Conservation (phyloP, 345 rosid genomes). For the Pugionium dolabratum region DNA sequence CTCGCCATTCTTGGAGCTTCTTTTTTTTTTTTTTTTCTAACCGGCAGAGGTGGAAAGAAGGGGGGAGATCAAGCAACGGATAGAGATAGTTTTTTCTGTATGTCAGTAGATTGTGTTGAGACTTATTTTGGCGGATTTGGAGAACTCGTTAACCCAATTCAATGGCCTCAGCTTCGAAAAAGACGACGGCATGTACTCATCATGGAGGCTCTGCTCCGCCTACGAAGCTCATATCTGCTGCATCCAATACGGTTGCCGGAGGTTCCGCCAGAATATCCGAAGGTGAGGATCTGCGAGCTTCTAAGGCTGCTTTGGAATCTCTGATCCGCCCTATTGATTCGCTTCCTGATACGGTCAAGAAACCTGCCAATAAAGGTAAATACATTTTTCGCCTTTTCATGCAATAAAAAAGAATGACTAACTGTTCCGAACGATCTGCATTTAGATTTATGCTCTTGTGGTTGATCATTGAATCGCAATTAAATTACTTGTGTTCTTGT, state of each 20-base stretch:
- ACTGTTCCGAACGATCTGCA: not conserved
- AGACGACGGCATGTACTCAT: conserved; percentile 58
- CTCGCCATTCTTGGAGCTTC: not conserved
- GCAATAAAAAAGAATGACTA: not conserved
- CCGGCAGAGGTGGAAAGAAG: conserved; percentile 21
- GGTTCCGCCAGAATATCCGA: conserved; percentile 42
- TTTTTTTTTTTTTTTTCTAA: not conserved
- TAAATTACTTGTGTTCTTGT: conserved; percentile 7
- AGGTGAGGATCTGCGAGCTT: conserved; percentile 45
- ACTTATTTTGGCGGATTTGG: conserved; percentile 76
- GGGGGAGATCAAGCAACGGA: conserved; percentile 39
- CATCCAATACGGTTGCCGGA: conserved; percentile 40
- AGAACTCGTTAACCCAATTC: conserved; percentile 77
- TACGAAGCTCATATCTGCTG: conserved; percentile 43
- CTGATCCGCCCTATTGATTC: conserved; percentile 67
- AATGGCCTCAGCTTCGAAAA: conserved; percentile 96
- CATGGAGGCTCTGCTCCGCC: conserved; percentile 41
- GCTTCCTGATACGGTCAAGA: conserved; percentile 55
- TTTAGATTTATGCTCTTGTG: not conserved
- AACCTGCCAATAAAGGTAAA: conserved; percentile 59
- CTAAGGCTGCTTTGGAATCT: conserved; percentile 46
- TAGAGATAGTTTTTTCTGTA: conserved; percentile 65
- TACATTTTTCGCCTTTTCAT: not conserved
- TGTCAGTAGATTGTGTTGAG: conserved; percentile 81
- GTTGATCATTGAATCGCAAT: not conserved